Evolutionary conservation across 2,329 filamentous ascomycete genomes (phyloP).

Genomic region (Chaetothyriales sp.): DNA sequence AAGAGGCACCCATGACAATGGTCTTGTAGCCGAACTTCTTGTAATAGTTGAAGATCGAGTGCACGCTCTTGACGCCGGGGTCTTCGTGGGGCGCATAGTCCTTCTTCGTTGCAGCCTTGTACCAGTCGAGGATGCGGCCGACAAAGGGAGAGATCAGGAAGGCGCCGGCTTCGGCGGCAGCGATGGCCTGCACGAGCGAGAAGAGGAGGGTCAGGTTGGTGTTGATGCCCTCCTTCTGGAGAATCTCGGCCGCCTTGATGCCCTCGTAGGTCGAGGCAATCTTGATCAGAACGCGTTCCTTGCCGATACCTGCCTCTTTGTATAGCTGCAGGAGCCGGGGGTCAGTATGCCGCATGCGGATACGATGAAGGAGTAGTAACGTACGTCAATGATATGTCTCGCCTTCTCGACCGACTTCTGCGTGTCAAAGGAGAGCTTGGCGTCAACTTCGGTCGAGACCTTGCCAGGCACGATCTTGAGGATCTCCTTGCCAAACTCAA

Average conservation of each 20-base stretch:
- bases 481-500: constrained; percentile 97
- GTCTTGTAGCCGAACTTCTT: constrained; percentile 99
- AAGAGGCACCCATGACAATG: constrained; percentile 98
- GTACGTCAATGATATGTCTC: constrained; percentile 85
- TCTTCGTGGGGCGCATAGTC: constrained; percentile 80
- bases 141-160: constrained; percentile 99
- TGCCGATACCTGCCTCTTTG: constrained; percentile 76
- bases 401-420: constrained; percentile 88
- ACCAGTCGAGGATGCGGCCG: constrained; percentile 98
- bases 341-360: constrained; percentile 7
- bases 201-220: constrained; percentile 99
- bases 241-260: constrained; percentile 94
- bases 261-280: constrained; percentile 98
- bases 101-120: constrained; percentile 91
- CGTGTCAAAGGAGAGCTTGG: constrained; percentile 87
- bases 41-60: constrained; percentile 99
- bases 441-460: constrained; percentile 97
- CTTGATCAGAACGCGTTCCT: constrained; percentile 96
- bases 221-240: constrained; percentile 93
- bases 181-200: constrained; percentile 86
- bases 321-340: constrained; percentile 53
- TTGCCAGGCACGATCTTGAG: constrained; percentile 93
- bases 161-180: constrained; percentile 82
- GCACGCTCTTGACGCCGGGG: constrained; percentile 87
- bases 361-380: constrained; percentile 20